A percentile compares a stretch with the other conserved stretches of the same genome.
Conservation (phyloP, 2,329 filamentous ascomycete species). For the Exophiala bonariae region DNA sequence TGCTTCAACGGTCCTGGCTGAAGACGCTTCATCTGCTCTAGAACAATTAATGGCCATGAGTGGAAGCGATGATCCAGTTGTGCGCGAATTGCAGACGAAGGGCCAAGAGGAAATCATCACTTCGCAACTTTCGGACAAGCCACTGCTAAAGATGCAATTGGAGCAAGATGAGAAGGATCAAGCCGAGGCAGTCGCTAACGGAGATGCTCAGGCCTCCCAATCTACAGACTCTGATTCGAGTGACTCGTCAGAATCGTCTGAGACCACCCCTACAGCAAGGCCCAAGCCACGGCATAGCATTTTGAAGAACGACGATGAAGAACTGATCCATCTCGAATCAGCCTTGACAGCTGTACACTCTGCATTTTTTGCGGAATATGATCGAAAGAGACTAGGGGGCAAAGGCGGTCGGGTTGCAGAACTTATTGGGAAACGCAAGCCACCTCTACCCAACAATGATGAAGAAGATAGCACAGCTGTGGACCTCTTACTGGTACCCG, state of each 20-base stretch:
- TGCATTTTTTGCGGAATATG: conserved; percentile 81
- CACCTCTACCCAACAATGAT: conserved; percentile 22
- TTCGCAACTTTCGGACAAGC: conserved; percentile 84
- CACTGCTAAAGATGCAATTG: conserved; percentile 88
- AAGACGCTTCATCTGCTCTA: conserved; percentile 47
- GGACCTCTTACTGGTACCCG: conserved; percentile 68
- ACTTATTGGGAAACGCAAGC: conserved; percentile 30
- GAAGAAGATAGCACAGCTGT: conserved; percentile 15
- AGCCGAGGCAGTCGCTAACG: conserved; percentile 47
- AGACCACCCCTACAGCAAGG: conserved; percentile 31
- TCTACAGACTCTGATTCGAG: conserved; percentile 41
- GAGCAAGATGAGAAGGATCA: conserved; percentile 84
- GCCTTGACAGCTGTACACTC: conserved; percentile 75
- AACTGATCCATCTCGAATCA: conserved; percentile 73
- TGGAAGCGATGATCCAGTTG: conserved; percentile 64
- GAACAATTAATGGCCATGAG: conserved; percentile 77
- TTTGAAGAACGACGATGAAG: conserved; percentile 82
- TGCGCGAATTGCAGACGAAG: conserved; percentile 73
- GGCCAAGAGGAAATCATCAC: conserved; percentile 86
- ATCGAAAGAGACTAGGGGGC: conserved; percentile 46
- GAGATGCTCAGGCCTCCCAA: conserved; percentile 36
- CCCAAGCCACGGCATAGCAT: conserved; percentile 66
- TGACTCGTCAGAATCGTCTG: conserved; percentile 25
- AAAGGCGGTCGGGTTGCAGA: conserved; percentile 43
- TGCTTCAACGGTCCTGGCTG: conserved; percentile 20